Evolutionary conservation across 768 basidiomycete genomes (phyloP).

Genomic region (Lactarius tabidus): DNA sequence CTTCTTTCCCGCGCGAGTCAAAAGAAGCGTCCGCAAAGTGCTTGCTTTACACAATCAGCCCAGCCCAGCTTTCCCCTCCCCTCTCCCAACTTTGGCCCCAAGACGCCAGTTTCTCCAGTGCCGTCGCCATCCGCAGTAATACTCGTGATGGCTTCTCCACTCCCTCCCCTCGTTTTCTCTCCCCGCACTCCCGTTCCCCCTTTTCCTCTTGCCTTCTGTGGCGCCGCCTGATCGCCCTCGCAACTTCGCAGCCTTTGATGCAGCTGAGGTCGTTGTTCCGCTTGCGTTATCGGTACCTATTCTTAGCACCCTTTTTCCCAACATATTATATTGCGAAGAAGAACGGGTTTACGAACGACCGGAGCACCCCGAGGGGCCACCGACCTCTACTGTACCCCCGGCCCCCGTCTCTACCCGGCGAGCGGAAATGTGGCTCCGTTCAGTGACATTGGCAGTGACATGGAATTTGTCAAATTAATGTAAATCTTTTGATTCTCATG

Average conservation of each 20-base stretch:
- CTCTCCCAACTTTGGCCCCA: neutral
- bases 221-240: slow-evolving; percentile 17
- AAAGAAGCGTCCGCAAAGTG: neutral
- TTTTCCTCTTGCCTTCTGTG: neutral
- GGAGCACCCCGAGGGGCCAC: neutral
- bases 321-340: neutral
- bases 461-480: neutral
- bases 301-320: neutral
- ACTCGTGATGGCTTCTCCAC: neutral
- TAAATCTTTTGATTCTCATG: neutral
- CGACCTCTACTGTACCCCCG: neutral
- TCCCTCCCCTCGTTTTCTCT: neutral
- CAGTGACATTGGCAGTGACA: neutral
- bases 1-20: slow-evolving; percentile 14
- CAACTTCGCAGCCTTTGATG: neutral
- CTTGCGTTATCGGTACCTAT: neutral
- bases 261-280: neutral
- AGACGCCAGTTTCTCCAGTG: neutral
- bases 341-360: neutral
- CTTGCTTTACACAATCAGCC: neutral
- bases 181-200: neutral
- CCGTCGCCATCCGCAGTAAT: neutral
- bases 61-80: neutral
- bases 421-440: neutral
- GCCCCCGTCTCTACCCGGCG: neutral